Percentiles rank a stretch among this genome's conserved stretches.
These are phyloP conservation scores for Colletotrichum musicola DNA, from an alignment of 2,329 filamentous ascomycete genomes.

Conservation along the genomic window DNA sequence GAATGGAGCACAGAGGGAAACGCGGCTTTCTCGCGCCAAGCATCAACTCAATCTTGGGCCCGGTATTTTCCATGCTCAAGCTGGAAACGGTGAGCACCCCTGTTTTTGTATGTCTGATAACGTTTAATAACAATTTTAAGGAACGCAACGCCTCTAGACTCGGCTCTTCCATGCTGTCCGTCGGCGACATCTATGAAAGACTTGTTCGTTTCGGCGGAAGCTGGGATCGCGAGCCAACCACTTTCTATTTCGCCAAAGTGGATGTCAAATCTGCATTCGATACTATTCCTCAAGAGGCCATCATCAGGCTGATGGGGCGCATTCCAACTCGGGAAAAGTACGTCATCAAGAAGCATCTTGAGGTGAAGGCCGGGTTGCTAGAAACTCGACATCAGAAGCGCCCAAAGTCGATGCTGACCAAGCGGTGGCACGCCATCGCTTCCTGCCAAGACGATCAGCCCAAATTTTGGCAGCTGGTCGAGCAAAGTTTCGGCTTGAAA, in stretches of 20 bases:
- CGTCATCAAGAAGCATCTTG: slow-evolving; percentile 78
- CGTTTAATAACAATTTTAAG: slow-evolving; percentile 40
- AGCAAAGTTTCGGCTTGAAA: slow-evolving; percentile 52
- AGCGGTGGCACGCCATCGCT: slow-evolving; percentile 67
- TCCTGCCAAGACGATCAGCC: slow-evolving; percentile 55
- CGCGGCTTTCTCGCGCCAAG: slow-evolving; percentile 70
- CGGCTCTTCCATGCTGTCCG: slow-evolving; percentile 85
- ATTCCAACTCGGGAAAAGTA: slow-evolving; percentile 73
- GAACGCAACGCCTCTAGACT: slow-evolving; percentile 68
- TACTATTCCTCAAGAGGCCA: slow-evolving; percentile 85
- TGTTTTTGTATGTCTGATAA: not conserved
- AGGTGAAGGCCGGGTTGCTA: slow-evolving; percentile 67
- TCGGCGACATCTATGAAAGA: slow-evolving; percentile 81
- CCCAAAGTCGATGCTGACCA: slow-evolving; percentile 53
- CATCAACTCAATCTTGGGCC: slow-evolving; percentile 69
- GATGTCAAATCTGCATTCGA: slow-evolving; percentile 96
- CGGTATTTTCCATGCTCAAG: slow-evolving; percentile 81
- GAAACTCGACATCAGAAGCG: slow-evolving; percentile 43
- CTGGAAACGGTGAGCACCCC: slow-evolving; percentile 75
- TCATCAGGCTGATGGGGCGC: slow-evolving; percentile 75
- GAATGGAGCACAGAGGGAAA: slow-evolving; percentile 66
- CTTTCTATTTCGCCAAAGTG: slow-evolving; percentile 89
- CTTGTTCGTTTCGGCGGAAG: slow-evolving; percentile 76
- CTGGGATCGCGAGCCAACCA: slow-evolving; percentile 54
- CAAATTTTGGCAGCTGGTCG: slow-evolving; percentile 60